Evolutionary conservation across 305 asterid genomes (phyloP).

Genomic region (Ilex paraguariensis): DNA sequence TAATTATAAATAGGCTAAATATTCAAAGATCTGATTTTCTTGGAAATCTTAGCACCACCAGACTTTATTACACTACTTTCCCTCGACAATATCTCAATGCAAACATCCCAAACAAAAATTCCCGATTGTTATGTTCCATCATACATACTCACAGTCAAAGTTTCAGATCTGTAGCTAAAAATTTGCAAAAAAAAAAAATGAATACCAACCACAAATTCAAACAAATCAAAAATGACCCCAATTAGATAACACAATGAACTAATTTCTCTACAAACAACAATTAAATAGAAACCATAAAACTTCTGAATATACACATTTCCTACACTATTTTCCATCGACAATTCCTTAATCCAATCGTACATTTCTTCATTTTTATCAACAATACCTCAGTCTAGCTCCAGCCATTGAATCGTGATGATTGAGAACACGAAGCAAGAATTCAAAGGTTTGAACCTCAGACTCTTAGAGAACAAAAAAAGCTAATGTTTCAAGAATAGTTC

Average conservation of each 20-base stretch:
- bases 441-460: slow-evolving; percentile 31
- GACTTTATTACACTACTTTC: slow-evolving; percentile 63
- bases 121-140: slow-evolving; percentile 49
- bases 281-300: slow-evolving; percentile 17
- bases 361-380: slow-evolving; percentile 41
- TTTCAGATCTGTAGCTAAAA: slow-evolving; percentile 76
- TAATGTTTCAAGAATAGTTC: too few relatives aligned
- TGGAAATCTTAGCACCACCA: slow-evolving; percentile 54
- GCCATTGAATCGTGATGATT: slow-evolving; percentile 43
- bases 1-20: too few relatives aligned
- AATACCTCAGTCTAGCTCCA: too few relatives aligned
- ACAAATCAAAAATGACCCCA: slow-evolving; percentile 8
- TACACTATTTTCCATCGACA: too few relatives aligned
- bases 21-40: too few relatives aligned
- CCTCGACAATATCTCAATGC: slow-evolving; percentile 69
- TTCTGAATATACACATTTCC: background rate
- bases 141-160: slow-evolving; percentile 15
- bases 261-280: background rate
- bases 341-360: too few relatives aligned
- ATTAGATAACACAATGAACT: slow-evolving; percentile 13
- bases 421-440: slow-evolving; percentile 18
- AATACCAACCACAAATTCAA: slow-evolving; percentile 15
- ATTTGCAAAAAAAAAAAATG: slow-evolving; percentile 23
- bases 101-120: slow-evolving; percentile 39
- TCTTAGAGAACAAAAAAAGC: too few relatives aligned